These are phyloP conservation scores for Epichloe uncinata DNA, from an alignment of 2,329 filamentous ascomycete genomes.

Conservation along the genomic window DNA sequence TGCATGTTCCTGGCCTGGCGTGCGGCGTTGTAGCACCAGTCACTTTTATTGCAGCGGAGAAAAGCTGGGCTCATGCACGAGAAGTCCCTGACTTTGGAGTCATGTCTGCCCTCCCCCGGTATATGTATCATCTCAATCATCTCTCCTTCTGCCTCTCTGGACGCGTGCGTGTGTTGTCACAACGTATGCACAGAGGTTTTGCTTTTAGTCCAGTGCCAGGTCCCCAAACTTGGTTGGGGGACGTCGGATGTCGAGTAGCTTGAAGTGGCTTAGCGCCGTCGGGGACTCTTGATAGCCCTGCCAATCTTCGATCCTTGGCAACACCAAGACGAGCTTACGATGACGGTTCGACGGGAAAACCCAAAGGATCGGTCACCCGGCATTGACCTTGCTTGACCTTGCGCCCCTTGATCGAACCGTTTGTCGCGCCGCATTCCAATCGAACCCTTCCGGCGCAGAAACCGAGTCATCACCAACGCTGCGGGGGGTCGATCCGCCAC, in stretches of 20 bases:
- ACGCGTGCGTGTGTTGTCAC: too few relatives aligned
- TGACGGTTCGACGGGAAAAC: background rate
- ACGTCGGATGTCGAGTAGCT: background rate
- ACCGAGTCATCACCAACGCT: background rate
- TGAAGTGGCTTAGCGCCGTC: constrained; percentile 7
- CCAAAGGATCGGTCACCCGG: background rate
- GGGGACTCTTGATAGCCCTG: constrained; percentile 10
- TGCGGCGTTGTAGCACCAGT: too few relatives aligned
- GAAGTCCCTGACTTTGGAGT: too few relatives aligned
- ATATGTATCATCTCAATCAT: background rate
- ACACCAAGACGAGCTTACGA: background rate
- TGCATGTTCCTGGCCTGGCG: too few relatives aligned
- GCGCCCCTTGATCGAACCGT: background rate
- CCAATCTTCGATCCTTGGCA: constrained; percentile 9
- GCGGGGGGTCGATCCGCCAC: background rate
- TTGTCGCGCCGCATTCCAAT: background rate
- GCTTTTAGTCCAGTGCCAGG: too few relatives aligned
- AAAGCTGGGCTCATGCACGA: background rate
- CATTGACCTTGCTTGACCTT: background rate
- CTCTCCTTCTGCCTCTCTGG: background rate
- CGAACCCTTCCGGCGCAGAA: background rate
- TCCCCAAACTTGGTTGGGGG: too few relatives aligned
- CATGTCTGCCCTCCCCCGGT: background rate
- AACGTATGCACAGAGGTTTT: background rate
- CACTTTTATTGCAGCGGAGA: too few relatives aligned